Conservation (phyloP, 768 basidiomycete species). For the Tulasnella calospora region DNA sequence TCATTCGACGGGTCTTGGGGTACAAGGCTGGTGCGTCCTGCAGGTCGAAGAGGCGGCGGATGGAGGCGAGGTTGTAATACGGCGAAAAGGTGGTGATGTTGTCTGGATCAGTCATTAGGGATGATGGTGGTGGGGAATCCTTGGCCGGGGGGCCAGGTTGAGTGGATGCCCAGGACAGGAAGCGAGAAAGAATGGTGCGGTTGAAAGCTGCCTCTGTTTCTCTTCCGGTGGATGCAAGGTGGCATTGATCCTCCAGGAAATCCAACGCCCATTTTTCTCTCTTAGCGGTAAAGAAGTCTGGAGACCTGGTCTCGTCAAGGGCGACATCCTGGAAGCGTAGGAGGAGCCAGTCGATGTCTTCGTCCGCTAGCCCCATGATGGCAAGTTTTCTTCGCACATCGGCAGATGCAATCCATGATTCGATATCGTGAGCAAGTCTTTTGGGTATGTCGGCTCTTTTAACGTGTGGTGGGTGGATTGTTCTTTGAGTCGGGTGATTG, state of each 20-base stretch:
- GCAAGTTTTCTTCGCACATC: background rate
- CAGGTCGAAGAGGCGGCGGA: conserved; percentile 23
- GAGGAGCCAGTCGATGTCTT: background rate
- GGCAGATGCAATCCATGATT: background rate
- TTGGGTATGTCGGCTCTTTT: background rate
- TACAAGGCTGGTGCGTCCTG: conserved; percentile 29
- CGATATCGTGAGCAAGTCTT: background rate
- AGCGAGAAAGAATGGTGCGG: conserved; percentile 4
- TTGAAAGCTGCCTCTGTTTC: background rate
- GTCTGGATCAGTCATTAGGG: background rate
- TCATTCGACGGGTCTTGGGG: conserved; percentile 51
- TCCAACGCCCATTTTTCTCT: conserved; percentile 14
- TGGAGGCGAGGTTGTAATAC: conserved; percentile 1
- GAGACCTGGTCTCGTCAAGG: background rate
- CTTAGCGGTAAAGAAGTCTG: background rate
- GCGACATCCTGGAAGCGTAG: background rate
- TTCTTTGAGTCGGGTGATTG: background rate
- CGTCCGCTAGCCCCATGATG: background rate
- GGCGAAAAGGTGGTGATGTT: conserved; percentile 12
- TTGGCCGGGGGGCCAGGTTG: conserved; percentile 4
- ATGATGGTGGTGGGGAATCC: background rate
- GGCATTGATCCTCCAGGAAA: background rate
- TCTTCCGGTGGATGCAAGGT: background rate
- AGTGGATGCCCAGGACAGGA: conserved; percentile 10
- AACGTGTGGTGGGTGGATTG: background rate